These are phyloP conservation scores for Ocimum tenuiflorum DNA, from an alignment of 257 asterid genomes.

Conservation along the genomic window DNA sequence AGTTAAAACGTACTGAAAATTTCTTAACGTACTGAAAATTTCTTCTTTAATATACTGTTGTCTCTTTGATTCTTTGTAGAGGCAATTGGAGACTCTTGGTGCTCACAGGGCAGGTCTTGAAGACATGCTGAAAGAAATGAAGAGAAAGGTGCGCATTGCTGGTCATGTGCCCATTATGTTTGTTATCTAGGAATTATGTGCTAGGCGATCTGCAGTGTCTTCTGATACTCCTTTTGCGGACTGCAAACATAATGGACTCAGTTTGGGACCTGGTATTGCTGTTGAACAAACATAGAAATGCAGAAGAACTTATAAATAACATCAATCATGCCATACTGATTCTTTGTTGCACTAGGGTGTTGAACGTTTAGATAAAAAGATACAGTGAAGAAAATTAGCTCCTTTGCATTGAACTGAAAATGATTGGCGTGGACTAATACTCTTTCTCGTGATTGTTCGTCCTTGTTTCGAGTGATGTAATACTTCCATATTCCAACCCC, in stretches of 20 bases:
- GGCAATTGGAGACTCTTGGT: slow-evolving; percentile 91
- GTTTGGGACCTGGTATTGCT: neutral
- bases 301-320: neutral
- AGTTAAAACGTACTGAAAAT: neutral
- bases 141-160: slow-evolving; percentile 60
- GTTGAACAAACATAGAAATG: neutral
- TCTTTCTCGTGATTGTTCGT: neutral
- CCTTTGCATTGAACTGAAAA: neutral
- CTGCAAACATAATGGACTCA: neutral
- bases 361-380: neutral
- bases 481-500: neutral
- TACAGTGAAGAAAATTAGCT: neutral
- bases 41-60: neutral
- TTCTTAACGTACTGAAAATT: neutral
- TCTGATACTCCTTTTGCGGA: neutral
- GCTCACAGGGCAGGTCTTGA: slow-evolving; percentile 90
- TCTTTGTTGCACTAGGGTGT: neutral
- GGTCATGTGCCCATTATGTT: neutral
- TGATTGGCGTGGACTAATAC: neutral
- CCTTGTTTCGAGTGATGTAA: neutral
- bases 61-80: slow-evolving; percentile 36
- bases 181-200: neutral
- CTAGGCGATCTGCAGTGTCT: neutral
- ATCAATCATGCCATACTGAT: neutral
- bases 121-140: slow-evolving; percentile 98